Evolutionary conservation across 768 basidiomycete species (phyloP), one percentile per base, ranked within the genome.

Genomic region (Lactarius indigo): DNA sequence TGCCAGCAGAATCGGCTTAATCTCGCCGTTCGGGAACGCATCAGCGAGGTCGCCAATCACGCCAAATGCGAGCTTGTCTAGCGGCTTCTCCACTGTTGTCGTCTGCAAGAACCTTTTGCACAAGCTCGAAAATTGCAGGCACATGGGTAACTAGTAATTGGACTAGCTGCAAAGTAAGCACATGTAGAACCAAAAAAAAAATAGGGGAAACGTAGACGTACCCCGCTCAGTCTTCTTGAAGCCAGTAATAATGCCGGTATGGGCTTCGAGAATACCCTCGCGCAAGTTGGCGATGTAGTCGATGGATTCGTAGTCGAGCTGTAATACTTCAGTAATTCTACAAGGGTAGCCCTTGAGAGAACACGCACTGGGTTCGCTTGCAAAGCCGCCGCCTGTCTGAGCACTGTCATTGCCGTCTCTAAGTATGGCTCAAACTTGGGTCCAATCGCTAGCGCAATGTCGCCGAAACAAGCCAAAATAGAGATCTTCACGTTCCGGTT

Each of bases 221-320:
- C 94, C 85, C 79, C 93, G 88, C 26, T 86, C 84, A 1, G 90
- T 90, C 72, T 87, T 87, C 81, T 95, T 96, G 74, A 98, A 80
- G 0, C 91, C 95, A 42, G 92, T 89, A 66, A 98, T 88, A 69
- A 99, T 89, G 30, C 96, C 96, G 5, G 92, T 96, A 73, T 97
- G 98, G 2, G 97, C 96, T 76, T 99, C 97, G 37, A 98, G 80
- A 70, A 99, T 98, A 55, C 94, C 94, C 73, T 98, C 97, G 42
- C 97, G 87, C 64, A 99, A 83, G 61, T 86, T 86, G 61, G 86
- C 83, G 55, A 96, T 93, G 73, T 98, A 98, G 70, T 99, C 97
- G 64, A 96, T 84, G 64, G 96, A 85, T 68, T 96, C 94, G 71
- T 87, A 91, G 75, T 96, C 92, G 41, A 90, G 85, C 92, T 86